Percentiles rank a stretch among this genome's conserved stretches.
Conservation (phyloP, 2,329 filamentous ascomycete species). For the Pestalotiopsis sp. region DNA sequence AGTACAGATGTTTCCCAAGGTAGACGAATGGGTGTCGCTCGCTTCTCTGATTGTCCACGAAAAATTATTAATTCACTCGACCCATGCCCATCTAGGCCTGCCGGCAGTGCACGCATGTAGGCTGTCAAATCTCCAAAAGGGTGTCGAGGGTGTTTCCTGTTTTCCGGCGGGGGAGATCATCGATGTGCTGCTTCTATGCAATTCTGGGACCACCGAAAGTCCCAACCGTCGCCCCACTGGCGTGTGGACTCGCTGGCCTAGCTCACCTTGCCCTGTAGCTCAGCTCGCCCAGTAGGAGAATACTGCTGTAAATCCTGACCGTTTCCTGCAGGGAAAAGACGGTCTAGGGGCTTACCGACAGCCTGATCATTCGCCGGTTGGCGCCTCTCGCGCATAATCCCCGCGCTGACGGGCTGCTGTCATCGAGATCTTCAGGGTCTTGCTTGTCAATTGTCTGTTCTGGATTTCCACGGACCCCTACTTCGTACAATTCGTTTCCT, state of each 20-base stretch:
- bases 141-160: too few species aligned
- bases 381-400: background rate
- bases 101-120: too few species aligned
- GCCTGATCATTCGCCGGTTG: background rate
- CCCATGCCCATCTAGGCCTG: too few species aligned
- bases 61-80: too few species aligned
- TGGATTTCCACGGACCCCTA: background rate
- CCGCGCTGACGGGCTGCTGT: background rate
- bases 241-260: background rate
- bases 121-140: too few species aligned
- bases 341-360: background rate
- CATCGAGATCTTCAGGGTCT: conserved; percentile 9
- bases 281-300: background rate
- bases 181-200: background rate
- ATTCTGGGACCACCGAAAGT: background rate
- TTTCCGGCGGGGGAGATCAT: too few species aligned
- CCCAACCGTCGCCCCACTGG: background rate
- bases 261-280: background rate
- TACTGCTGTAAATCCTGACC: background rate
- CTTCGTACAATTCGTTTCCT: too few species aligned
- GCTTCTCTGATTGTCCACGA: too few species aligned
- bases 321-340: background rate
- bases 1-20: too few species aligned
- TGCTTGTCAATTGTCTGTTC: background rate
- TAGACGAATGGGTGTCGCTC: too few species aligned